A percentile compares a stretch with the other conserved stretches of the same genome.
Conservation (phyloP, 345 rosid genomes). For the Reutealis trisperma region DNA sequence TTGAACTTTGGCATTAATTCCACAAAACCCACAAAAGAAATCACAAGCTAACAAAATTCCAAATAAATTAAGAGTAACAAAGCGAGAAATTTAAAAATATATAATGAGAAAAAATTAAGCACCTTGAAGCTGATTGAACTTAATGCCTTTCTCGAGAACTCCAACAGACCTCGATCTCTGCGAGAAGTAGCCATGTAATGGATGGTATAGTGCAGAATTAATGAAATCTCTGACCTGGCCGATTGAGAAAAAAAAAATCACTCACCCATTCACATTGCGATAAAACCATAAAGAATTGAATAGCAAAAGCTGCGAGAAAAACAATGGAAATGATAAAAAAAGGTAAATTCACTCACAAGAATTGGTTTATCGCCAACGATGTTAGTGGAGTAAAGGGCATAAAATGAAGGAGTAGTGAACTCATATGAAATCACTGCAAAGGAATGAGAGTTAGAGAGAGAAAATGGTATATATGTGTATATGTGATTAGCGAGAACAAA, state of each 20-base stretch:
- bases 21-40: background rate
- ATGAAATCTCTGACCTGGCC: conserved; percentile 84
- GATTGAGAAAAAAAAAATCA: background rate
- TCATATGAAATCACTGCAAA: conserved; percentile 40
- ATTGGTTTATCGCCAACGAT: conserved; percentile 67
- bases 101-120: conserved; percentile 2
- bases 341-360: conserved; percentile 50
- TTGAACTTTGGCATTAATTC: background rate
- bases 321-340: background rate
- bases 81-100: background rate
- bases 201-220: conserved; percentile 72
- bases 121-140: conserved; percentile 85
- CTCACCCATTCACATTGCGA: background rate
- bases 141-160: conserved; percentile 75
- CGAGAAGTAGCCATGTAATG: conserved; percentile 87
- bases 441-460: conserved; percentile 7
- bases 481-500: no score
- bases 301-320: background rate
- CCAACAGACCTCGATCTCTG: conserved; percentile 77
- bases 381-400: conserved; percentile 58
- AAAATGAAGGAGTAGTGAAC: conserved; percentile 29
- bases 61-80: background rate
- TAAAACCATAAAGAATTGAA: background rate
- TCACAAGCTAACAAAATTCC: background rate
- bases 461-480: background rate